Percentiles rank a stretch among this genome's conserved stretches.
phyloP scores from a whole-genome alignment of 257 asterid species.

The Penstemon barbatus region DNA sequence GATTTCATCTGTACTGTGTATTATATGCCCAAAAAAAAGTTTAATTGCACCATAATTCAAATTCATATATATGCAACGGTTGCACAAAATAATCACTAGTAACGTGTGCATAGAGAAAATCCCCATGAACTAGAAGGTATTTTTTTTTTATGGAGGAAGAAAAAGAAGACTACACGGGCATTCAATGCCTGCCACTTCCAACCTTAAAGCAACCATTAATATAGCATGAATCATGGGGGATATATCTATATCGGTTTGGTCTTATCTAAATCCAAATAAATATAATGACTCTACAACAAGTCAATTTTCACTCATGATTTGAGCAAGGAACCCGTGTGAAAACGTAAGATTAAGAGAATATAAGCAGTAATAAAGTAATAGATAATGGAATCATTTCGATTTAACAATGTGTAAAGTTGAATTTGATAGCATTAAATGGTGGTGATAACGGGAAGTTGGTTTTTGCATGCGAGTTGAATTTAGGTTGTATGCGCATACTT shows the following conservation, averaged over 20 bases:
- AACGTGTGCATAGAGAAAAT: too few species aligned
- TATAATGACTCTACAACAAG: background rate
- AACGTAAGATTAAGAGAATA: conserved; percentile 34
- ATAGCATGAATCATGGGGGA: conserved; percentile 41
- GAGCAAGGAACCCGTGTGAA: conserved; percentile 41
- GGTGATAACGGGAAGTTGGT: conserved; percentile 16
- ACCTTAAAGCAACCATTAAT: conserved; percentile 20
- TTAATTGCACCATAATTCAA: too few species aligned
- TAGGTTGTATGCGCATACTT: too few species aligned
- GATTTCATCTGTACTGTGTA: too few species aligned
- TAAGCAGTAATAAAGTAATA: background rate
- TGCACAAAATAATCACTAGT: too few species aligned
- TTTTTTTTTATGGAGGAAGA: background rate
- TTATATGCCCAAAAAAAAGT: too few species aligned
- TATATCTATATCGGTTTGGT: background rate
- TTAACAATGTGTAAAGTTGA: conserved; percentile 26
- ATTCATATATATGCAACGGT: too few species aligned
- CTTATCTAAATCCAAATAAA: conserved; percentile 18
- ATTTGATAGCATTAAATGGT: conserved; percentile 3
- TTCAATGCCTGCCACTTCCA: conserved; percentile 26
- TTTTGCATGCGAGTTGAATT: conserved; percentile 46
- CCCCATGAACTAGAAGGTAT: background rate
- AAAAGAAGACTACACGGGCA: conserved; percentile 29
- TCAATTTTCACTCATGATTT: conserved; percentile 22
- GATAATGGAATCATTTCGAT: background rate